Percentiles rank a stretch among this genome's conserved stretches.
Conservation (phyloP, 352 stramenopile genomes). For the Globisporangium apiculatum region DNA sequence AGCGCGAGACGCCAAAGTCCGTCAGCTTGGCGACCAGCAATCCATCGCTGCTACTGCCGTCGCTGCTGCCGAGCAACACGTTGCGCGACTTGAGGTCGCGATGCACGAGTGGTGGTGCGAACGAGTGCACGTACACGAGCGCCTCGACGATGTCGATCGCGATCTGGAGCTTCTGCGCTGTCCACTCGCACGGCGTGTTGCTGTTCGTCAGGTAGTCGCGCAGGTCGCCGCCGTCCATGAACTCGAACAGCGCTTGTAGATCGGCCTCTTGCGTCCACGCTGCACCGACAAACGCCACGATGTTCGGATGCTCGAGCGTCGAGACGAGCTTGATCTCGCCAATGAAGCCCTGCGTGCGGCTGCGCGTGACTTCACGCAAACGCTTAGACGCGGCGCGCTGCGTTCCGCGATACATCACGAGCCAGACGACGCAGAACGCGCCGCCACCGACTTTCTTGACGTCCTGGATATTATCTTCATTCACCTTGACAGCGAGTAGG, state of each 20-base stretch:
- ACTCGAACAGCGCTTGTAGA: conserved; percentile 19
- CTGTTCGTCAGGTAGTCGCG: conserved; percentile 19
- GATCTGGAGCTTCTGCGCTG: conserved; percentile 5
- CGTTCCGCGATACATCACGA: conserved; percentile 27
- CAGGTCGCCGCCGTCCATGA: conserved; percentile 29
- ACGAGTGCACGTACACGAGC: conserved; percentile 12
- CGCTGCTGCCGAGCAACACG: neutral
- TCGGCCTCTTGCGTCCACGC: conserved; percentile 40
- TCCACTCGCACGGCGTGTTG: neutral
- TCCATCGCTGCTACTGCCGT: neutral
- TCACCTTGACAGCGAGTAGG: too few species aligned
- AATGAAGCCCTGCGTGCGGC: conserved; percentile 37
- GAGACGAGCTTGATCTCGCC: conserved; percentile 43
- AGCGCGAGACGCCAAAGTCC: conserved; percentile 42
- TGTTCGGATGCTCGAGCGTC: conserved; percentile 30
- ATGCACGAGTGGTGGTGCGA: conserved; percentile 12
- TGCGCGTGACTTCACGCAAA: conserved; percentile 1
- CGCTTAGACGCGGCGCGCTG: conserved; percentile 20
- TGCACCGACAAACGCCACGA: conserved; percentile 41
- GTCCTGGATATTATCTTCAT: too few species aligned
- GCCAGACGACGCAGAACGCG: conserved; percentile 21
- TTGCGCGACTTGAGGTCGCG: neutral
- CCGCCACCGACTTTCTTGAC: too few species aligned
- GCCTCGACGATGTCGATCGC: conserved; percentile 18
- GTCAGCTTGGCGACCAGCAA: conserved; percentile 38